Evolutionary conservation across 106 monocot species (phyloP).

Genomic region (Acorus calamus): DNA sequence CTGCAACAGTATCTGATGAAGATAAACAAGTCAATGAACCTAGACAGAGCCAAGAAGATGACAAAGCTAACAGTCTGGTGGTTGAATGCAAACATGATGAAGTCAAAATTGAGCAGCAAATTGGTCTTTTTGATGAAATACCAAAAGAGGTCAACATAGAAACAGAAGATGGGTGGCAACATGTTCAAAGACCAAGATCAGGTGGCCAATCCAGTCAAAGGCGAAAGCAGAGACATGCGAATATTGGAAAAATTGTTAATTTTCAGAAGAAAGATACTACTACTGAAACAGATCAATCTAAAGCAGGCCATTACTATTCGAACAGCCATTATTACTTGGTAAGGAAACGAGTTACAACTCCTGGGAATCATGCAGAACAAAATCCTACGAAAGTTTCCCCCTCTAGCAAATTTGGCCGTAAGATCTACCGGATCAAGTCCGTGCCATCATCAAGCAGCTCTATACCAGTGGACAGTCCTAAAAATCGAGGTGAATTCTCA

Average conservation of each 20-base stretch:
- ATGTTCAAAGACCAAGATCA: slow-evolving; percentile 84
- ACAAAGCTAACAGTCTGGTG: background rate
- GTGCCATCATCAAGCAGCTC: slow-evolving; percentile 30
- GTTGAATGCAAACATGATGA: slow-evolving; percentile 26
- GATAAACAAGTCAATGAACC: slow-evolving; percentile 32
- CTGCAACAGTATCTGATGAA: slow-evolving; percentile 28
- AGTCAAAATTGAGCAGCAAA: slow-evolving; percentile 14
- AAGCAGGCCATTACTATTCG: slow-evolving; percentile 42
- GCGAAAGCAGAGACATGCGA: slow-evolving; percentile 40
- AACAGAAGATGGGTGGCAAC: slow-evolving; percentile 94
- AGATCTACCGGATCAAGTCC: slow-evolving; percentile 78
- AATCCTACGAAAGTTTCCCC: slow-evolving; percentile 47
- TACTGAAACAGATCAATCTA: slow-evolving; percentile 36
- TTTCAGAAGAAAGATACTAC: slow-evolving; percentile 31
- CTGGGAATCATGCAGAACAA: slow-evolving; percentile 44
- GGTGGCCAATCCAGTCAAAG: slow-evolving; percentile 35
- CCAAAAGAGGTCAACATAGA: slow-evolving; percentile 25
- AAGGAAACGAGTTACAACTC: slow-evolving; percentile 56
- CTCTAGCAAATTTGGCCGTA: slow-evolving; percentile 53
- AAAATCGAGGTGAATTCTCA: slow-evolving; percentile 18
- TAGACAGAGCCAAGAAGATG: slow-evolving; percentile 16
- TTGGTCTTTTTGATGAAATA: slow-evolving; percentile 10
- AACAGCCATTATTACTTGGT: slow-evolving; percentile 70
- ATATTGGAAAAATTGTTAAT: slow-evolving; percentile 35
- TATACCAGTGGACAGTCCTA: slow-evolving; percentile 16